Base-by-base conservation (phyloP, 257 asterid species). In the Solanum appendiculatum region DNA sequence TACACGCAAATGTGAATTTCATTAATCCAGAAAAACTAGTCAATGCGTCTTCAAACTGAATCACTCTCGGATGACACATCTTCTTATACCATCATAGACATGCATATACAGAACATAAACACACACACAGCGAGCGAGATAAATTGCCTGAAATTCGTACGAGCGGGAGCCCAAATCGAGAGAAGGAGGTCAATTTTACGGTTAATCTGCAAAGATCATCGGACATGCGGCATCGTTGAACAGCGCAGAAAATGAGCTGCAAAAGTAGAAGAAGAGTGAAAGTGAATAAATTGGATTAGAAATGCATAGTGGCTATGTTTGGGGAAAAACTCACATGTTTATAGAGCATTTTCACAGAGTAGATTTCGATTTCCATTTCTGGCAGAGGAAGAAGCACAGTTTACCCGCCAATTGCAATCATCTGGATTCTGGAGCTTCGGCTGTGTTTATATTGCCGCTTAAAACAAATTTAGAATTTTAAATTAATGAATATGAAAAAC, bases 191-290 rank as follows among this genome's bases (percentile, higher is more conserved):
- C 83, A 96, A 89, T 78, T 89, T 88, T 77, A 95, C 89, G 6
- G 99, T 92, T 90, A 96, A 89, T 92, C 98, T 92, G 93, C 98
- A 96, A 68, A 91, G 91, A 56, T 92, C 94, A 82, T 92, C 97
- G 20, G 91, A 86, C 90, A 89, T 74, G 56, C 97, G 99, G 92
- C 99, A 96, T 88, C 99, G 89, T 89, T 88, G 98, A 87, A 93
- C 90, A 16, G 98, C 96, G 86, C 90, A 88, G 69, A 93, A 94
- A 88, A 96, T 95, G n/a, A 96, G 87, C 99, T 96, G 92, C 87
- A 86, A 81, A 63, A 36, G 69, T 37, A 16, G 85, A 75, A 36
- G 36, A 42, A 78, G 40, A 44, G 84, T 78, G 64, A 46, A 31
- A 16, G 1, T 80, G 18, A 16, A 18, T 6, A 87, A 84, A 42